Percentiles rank a stretch among this genome's conserved stretches.
These are phyloP conservation scores for Nothophaeocryptopus gaeumannii DNA, from an alignment of 2,329 filamentous ascomycete genomes.

Conservation along the genomic window DNA sequence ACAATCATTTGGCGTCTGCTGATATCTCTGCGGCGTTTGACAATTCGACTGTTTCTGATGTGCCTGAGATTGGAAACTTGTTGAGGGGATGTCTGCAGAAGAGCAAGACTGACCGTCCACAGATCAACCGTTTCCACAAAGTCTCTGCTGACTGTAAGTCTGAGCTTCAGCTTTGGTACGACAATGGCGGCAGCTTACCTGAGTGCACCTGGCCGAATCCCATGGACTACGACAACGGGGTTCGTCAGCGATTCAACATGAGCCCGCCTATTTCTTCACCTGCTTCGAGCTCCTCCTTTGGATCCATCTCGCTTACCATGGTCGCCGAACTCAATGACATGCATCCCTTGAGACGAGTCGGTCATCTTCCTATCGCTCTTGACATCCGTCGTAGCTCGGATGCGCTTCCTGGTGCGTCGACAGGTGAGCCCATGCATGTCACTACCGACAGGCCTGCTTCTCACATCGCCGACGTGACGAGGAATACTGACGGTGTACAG, in stretches of 20 bases:
- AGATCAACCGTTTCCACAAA: not conserved
- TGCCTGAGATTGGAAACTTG: not conserved
- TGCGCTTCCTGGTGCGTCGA: no score
- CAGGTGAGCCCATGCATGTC: no score
- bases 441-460: not conserved
- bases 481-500: not conserved
- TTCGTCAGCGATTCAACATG: not conserved
- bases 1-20: not conserved
- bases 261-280: not conserved
- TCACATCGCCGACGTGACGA: not conserved
- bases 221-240: not conserved
- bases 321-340: not conserved
- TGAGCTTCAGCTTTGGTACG: constrained; percentile 6
- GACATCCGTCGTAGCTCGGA: no score
- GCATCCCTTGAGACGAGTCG: no score
- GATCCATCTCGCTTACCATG: not conserved
- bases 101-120: constrained; percentile 1
- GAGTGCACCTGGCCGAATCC: constrained; percentile 8
- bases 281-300: not conserved
- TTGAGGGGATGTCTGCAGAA: constrained; percentile 7
- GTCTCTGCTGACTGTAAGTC: constrained; percentile 4
- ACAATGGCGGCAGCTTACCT: constrained; percentile 2
- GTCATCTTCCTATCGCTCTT: no score
- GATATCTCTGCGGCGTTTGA: constrained; percentile 5
- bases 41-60: not conserved